These are phyloP conservation scores for Solanum lycopersicoides DNA, from an alignment of 257 asterid species.

Conservation along the genomic window DNA sequence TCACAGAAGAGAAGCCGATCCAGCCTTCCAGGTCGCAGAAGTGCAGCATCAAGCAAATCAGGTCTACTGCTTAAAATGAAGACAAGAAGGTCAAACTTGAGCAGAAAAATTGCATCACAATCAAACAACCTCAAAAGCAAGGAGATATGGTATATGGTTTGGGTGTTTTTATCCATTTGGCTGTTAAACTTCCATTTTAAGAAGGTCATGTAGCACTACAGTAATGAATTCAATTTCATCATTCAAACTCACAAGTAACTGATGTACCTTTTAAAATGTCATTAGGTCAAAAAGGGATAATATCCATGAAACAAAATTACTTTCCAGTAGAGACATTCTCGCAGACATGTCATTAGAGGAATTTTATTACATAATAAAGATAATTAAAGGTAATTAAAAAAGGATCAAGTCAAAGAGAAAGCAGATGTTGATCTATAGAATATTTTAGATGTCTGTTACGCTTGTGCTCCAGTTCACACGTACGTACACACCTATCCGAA, in stretches of 20 bases:
- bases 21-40: conserved; percentile 91
- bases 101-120: background rate
- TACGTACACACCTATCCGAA: background rate
- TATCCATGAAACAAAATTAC: background rate
- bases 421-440: background rate
- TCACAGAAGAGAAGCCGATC: conserved; percentile 94
- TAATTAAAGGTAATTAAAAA: background rate
- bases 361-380: background rate
- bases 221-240: background rate
- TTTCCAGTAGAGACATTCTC: background rate
- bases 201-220: background rate
- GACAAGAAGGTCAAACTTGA: background rate
- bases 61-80: conserved; percentile 56
- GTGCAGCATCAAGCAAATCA: conserved; percentile 99
- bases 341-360: background rate
- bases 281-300: background rate
- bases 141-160: background rate
- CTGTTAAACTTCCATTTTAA: background rate
- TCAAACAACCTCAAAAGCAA: background rate
- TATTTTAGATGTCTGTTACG: background rate
- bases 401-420: background rate
- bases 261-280: background rate
- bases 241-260: background rate
- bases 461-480: background rate
- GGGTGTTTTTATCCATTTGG: background rate